Percentiles rank a stretch among this genome's conserved stretches.
Conservation (phyloP, 108 stramenopile species). For the Fragilaria crotonensis region DNA sequence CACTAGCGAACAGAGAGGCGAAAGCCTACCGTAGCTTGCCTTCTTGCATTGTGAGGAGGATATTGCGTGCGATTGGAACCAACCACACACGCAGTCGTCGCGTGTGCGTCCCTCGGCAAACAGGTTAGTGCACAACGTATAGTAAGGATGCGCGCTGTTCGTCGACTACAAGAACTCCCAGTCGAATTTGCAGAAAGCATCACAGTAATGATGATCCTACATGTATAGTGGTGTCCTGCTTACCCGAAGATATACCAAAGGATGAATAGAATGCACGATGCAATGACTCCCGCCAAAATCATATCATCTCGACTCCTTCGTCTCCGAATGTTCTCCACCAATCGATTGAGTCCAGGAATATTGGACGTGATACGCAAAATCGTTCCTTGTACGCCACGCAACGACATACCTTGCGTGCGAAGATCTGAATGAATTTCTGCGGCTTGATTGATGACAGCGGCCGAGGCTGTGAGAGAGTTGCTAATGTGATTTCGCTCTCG, state of each 20-base stretch:
- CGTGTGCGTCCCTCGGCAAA: too few relatives aligned
- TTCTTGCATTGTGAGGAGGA: too few relatives aligned
- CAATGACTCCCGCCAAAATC: slow-evolving; percentile 78
- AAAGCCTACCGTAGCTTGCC: too few relatives aligned
- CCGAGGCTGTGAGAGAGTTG: slow-evolving; percentile 62
- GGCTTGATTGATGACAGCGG: slow-evolving; percentile 61
- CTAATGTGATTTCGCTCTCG: slow-evolving; percentile 74
- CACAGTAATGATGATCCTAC: too few relatives aligned
- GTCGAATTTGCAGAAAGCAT: too few relatives aligned
- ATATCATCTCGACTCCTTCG: slow-evolving; percentile 71
- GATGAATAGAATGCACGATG: slow-evolving; percentile 78
- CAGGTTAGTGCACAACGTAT: too few relatives aligned
- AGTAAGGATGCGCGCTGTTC: too few relatives aligned
- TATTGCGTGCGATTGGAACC: too few relatives aligned
- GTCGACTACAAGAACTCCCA: too few relatives aligned
- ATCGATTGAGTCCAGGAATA: slow-evolving; percentile 71
- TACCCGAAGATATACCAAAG: slow-evolving; percentile 84
- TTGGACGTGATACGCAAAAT: slow-evolving; percentile 58
- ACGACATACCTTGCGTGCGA: slow-evolving; percentile 48
- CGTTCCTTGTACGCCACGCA: slow-evolving; percentile 43
- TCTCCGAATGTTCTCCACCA: slow-evolving; percentile 68
- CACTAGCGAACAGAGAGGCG: too few relatives aligned
- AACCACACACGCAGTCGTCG: too few relatives aligned
- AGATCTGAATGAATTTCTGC: slow-evolving; percentile 53
- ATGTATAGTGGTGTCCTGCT: too few relatives aligned